Percentiles rank a stretch among this genome's conserved stretches.
Evolutionary conservation across 345 rosid species (phyloP).

Genomic region (Brassica incana): DNA sequence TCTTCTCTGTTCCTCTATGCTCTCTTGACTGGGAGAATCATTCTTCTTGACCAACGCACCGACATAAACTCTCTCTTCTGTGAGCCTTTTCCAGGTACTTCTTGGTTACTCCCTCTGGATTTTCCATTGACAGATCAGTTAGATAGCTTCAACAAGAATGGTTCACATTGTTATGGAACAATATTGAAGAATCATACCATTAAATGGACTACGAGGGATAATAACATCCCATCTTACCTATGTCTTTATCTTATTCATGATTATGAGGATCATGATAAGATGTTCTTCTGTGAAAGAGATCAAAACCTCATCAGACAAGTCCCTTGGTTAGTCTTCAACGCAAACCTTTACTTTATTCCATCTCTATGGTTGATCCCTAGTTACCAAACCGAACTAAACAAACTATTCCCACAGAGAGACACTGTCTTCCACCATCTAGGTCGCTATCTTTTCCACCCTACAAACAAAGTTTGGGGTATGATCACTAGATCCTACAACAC

Average conservation of each 20-base stretch:
- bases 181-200: slow-evolving; percentile 13
- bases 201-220: slow-evolving; percentile 28
- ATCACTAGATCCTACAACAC: slow-evolving; percentile 27
- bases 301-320: slow-evolving; percentile 17
- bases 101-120: not conserved
- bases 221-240: slow-evolving; percentile 9
- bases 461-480: slow-evolving; percentile 44
- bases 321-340: slow-evolving; percentile 39
- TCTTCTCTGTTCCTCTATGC: not conserved
- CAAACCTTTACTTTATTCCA: slow-evolving; percentile 31
- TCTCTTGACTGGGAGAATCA: not conserved
- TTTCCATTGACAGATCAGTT: not conserved
- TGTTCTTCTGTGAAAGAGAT: slow-evolving; percentile 34
- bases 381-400: slow-evolving; percentile 19
- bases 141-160: slow-evolving; percentile 17
- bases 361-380: slow-evolving; percentile 35
- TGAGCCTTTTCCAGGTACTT: not conserved
- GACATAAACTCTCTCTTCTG: not conserved
- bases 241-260: slow-evolving; percentile 35
- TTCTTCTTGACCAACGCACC: not conserved
- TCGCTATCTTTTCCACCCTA: slow-evolving; percentile 42
- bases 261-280: slow-evolving; percentile 31
- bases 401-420: slow-evolving; percentile 36
- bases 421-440: slow-evolving; percentile 41
- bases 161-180: slow-evolving; percentile 19